Conservation (phyloP, 2,329 filamentous ascomycete species). For the Hirsutella rhossiliensis region DNA sequence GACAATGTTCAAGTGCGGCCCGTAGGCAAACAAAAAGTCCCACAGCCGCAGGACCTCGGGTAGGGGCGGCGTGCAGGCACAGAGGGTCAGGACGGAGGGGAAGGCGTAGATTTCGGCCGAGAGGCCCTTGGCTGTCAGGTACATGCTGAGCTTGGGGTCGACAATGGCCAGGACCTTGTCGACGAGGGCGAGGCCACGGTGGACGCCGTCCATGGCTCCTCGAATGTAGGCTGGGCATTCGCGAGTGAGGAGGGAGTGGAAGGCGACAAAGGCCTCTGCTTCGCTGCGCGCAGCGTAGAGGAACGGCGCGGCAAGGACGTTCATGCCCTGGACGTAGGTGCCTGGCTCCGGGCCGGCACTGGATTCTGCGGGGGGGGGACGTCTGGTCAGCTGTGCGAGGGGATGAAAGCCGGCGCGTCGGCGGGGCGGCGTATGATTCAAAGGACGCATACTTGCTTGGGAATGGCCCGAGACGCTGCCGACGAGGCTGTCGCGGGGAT, state of each 20-base stretch:
- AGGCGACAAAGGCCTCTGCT: constrained; percentile 85
- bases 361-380: constrained; percentile 33
- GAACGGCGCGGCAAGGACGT: constrained; percentile 90
- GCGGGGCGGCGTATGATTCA: constrained; percentile 7
- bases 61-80: constrained; percentile 87
- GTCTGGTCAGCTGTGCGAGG: neutral
- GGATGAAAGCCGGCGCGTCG: neutral
- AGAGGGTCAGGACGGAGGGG: constrained; percentile 85
- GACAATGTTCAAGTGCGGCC: constrained; percentile 84
- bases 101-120: constrained; percentile 95
- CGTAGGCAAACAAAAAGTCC: constrained; percentile 97
- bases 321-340: constrained; percentile 98
- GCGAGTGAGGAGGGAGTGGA: constrained; percentile 73
- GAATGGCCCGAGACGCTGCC: constrained; percentile 24
- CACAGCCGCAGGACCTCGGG: constrained; percentile 88
- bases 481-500: constrained; percentile 18
- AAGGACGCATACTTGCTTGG: constrained; percentile 17
- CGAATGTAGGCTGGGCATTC: constrained; percentile 92
- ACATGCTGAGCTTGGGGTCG: constrained; percentile 73
- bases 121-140: constrained; percentile 76
- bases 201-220: constrained; percentile 94
- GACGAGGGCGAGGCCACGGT: constrained; percentile 80
- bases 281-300: constrained; percentile 91
- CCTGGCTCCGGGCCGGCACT: constrained; percentile 52
- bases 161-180: constrained; percentile 88